Evolutionary conservation across 2,329 filamentous ascomycete species (phyloP).

Genomic region (Penicillium hesseltinei): DNA sequence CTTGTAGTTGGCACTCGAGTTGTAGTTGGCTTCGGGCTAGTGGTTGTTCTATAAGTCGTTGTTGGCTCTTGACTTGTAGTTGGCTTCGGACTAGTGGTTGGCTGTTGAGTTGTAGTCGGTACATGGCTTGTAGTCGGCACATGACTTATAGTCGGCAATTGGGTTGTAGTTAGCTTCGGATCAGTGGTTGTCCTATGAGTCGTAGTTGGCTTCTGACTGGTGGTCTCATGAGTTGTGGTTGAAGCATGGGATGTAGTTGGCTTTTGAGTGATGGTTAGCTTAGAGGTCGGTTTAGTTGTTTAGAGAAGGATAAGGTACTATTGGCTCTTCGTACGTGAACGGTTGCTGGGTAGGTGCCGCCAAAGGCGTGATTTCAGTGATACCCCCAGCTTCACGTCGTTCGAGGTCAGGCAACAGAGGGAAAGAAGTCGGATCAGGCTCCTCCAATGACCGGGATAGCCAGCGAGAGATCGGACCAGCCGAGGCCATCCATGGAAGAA

Average conservation of each 20-base stretch:
- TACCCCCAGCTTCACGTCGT: not conserved
- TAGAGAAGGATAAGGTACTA: not conserved
- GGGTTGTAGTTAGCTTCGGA: not conserved
- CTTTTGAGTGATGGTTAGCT: not conserved
- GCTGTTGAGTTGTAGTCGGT: no score
- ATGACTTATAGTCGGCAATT: not conserved
- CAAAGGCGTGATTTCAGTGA: not conserved
- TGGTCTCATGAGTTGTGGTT: not conserved
- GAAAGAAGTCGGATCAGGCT: not conserved
- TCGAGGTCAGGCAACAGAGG: not conserved
- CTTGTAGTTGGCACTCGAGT: not conserved
- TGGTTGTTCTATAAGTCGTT: not conserved
- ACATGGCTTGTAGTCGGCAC: not conserved
- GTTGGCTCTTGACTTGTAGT: not conserved
- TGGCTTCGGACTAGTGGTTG: not conserved
- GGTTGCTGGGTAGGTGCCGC: not conserved
- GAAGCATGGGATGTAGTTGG: not conserved
- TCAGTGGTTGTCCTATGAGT: not conserved
- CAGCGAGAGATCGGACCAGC: slow-evolving; percentile 30
- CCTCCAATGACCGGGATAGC: slow-evolving; percentile 1
- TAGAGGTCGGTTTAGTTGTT: not conserved
- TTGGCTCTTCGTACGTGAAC: not conserved
- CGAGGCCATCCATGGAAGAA: slow-evolving; percentile 19
- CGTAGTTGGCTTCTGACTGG: not conserved
- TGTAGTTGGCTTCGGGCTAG: not conserved